These are phyloP conservation scores for Fusarium sp. DNA, from an alignment of 2,329 filamentous ascomycete genomes.

Conservation along the genomic window DNA sequence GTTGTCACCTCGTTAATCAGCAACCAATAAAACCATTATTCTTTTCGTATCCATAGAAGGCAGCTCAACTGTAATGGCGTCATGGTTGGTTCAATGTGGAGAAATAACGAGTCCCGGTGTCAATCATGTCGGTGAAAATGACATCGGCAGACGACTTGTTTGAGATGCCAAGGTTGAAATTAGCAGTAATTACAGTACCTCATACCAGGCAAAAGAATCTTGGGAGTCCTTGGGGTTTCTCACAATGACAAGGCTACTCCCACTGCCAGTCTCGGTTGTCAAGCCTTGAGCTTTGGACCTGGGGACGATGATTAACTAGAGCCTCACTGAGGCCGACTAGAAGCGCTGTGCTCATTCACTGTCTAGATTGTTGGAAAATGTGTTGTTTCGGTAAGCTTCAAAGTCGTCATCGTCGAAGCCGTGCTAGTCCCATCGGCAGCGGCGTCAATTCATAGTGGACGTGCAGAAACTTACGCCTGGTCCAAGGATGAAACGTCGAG, in stretches of 20 bases:
- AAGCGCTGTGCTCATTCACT: slow-evolving; percentile 14
- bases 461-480: slow-evolving; percentile 27
- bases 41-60: too few relatives aligned
- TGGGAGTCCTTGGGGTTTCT: neutral
- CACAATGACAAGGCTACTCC: too few relatives aligned
- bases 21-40: too few relatives aligned
- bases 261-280: slow-evolving; percentile 1
- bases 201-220: slow-evolving; percentile 17
- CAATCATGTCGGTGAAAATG: neutral
- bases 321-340: slow-evolving; percentile 4
- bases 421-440: slow-evolving; percentile 21
- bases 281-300: neutral
- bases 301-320: slow-evolving; percentile 2
- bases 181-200: slow-evolving; percentile 42
- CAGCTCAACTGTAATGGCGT: too few relatives aligned
- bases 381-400: slow-evolving; percentile 17
- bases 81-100: too few relatives aligned
- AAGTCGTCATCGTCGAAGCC: slow-evolving; percentile 23
- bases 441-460: slow-evolving; percentile 20
- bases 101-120: too few relatives aligned
- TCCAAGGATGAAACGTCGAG: slow-evolving; percentile 48
- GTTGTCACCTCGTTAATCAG: too few relatives aligned
- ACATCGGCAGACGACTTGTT: slow-evolving; percentile 2
- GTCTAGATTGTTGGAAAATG: slow-evolving; percentile 4
- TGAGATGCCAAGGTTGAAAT: slow-evolving; percentile 9